These are phyloP conservation scores for Xylariaceae sp. DNA, from an alignment of 2,329 filamentous ascomycete species.

Conservation along the genomic window DNA sequence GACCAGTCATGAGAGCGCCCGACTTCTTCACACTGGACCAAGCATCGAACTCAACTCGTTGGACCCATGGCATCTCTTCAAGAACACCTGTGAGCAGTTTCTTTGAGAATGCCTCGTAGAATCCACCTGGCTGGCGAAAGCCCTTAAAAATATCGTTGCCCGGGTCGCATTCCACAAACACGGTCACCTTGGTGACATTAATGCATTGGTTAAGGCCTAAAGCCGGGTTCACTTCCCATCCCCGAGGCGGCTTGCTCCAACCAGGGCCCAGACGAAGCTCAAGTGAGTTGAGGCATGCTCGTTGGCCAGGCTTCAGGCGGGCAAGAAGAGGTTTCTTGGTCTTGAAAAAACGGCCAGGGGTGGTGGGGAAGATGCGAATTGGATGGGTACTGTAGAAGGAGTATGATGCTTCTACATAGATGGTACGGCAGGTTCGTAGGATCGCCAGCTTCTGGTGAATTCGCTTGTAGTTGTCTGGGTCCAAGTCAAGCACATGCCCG, in stretches of 20 bases:
- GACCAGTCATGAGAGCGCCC: slow-evolving; percentile 67
- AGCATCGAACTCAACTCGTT: slow-evolving; percentile 72
- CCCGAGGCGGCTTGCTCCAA: slow-evolving; percentile 72
- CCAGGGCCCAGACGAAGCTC: slow-evolving; percentile 77
- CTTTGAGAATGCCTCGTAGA: slow-evolving; percentile 72
- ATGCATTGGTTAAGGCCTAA: slow-evolving; percentile 69
- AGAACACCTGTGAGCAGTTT: slow-evolving; percentile 64
- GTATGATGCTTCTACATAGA: slow-evolving; percentile 69
- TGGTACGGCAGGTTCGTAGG: slow-evolving; percentile 64
- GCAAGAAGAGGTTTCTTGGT: slow-evolving; percentile 74
- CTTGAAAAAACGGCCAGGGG: slow-evolving; percentile 72
- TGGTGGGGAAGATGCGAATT: slow-evolving; percentile 71
- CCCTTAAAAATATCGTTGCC: slow-evolving; percentile 71
- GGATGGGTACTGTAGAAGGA: slow-evolving; percentile 69
- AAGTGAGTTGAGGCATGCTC: slow-evolving; percentile 65
- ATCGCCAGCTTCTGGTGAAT: slow-evolving; percentile 66
- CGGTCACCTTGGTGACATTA: slow-evolving; percentile 64
- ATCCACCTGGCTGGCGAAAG: slow-evolving; percentile 69
- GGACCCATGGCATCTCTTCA: slow-evolving; percentile 60
- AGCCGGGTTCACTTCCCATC: slow-evolving; percentile 71
- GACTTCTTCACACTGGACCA: slow-evolving; percentile 69
- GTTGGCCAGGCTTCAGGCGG: slow-evolving; percentile 67
- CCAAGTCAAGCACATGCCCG: slow-evolving; percentile 68
- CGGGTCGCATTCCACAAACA: slow-evolving; percentile 77
- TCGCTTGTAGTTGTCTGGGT: slow-evolving; percentile 68